A percentile compares a stretch with the other conserved stretches of the same genome.
phyloP scores from a whole-genome alignment of 495 filamentous ascomycete genomes.

The Tuber microsphaerosporum region DNA sequence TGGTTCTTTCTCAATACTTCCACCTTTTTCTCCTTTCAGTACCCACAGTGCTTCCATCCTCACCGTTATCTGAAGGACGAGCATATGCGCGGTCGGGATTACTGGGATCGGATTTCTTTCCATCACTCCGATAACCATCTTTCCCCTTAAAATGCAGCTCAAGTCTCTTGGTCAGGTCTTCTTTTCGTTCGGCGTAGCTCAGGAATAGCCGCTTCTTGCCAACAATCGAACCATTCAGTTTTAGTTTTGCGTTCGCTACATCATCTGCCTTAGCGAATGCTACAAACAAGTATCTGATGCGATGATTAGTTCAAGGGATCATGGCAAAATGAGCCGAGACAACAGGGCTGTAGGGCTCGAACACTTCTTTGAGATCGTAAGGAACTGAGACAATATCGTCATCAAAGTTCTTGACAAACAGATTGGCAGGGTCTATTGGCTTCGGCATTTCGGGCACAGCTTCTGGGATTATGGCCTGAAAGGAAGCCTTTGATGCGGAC shows the following conservation, averaged over 20 bases:
- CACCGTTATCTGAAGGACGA: too few species aligned
- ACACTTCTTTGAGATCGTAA: conserved; percentile 56
- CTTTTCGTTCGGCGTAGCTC: too few species aligned
- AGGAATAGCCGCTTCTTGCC: conserved; percentile 39
- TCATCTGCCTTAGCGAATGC: conserved; percentile 88
- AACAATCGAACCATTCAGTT: conserved; percentile 65
- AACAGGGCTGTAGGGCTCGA: conserved; percentile 86
- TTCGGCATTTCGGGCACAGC: conserved; percentile 37
- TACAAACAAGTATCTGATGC: conserved; percentile 95
- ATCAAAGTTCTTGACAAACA: too few species aligned
- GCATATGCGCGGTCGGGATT: too few species aligned
- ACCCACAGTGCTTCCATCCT: background rate
- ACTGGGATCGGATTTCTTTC: too few species aligned
- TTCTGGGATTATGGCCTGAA: conserved; percentile 26
- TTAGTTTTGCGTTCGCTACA: conserved; percentile 77
- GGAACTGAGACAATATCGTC: conserved; percentile 33
- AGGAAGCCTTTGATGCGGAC: conserved; percentile 10
- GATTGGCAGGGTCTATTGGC: conserved; percentile 56
- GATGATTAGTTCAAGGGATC: conserved; percentile 75
- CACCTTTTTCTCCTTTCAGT: background rate
- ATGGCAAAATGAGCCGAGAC: conserved; percentile 89
- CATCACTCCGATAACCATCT: too few species aligned
- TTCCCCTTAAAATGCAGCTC: too few species aligned
- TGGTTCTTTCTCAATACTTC: background rate
- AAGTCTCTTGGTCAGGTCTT: too few species aligned